Conservation (phyloP, 352 stramenopile genomes). For the Blastocystis sp. region DNA sequence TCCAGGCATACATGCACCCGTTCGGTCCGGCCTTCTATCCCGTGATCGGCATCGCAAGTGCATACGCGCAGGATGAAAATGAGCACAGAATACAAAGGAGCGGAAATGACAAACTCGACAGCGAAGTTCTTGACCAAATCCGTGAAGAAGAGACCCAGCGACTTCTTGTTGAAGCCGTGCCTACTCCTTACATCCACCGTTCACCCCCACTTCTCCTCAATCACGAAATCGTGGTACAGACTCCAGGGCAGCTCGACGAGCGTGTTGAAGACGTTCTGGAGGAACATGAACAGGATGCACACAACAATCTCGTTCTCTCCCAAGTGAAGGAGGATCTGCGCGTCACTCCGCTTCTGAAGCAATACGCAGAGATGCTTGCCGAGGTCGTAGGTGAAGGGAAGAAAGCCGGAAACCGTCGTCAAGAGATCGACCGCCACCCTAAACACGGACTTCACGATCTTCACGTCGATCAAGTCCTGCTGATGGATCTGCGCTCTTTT, state of each 20-base stretch:
- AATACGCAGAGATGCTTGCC: conserved; percentile 18
- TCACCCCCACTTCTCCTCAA: conserved; percentile 74
- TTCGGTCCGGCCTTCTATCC: conserved; percentile 8
- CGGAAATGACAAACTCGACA: conserved; percentile 75
- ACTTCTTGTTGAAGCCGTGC: conserved; percentile 83
- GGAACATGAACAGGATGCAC: conserved; percentile 75
- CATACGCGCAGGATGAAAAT: conserved; percentile 31
- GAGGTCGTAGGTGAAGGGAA: conserved; percentile 32
- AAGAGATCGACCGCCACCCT: neutral
- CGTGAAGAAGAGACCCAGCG: conserved; percentile 77
- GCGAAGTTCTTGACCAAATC: conserved; percentile 79
- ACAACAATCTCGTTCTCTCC: neutral
- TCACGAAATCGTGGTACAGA: conserved; percentile 82
- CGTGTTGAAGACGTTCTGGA: conserved; percentile 77
- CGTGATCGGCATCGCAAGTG: neutral
- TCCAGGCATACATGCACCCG: conserved; percentile 39
- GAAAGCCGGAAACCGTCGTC: conserved; percentile 8
- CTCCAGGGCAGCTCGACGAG: conserved; percentile 77
- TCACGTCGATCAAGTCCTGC: conserved; percentile 10
- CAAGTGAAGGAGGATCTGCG: neutral
- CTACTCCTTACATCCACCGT: conserved; percentile 34
- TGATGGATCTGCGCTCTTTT: conserved; percentile 38
- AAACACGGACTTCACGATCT: conserved; percentile 15
- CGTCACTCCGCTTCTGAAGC: neutral
- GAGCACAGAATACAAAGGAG: conserved; percentile 4